Base-by-base conservation (phyloP, 2,329 filamentous ascomycete species). In the Diplodia mutila region DNA sequence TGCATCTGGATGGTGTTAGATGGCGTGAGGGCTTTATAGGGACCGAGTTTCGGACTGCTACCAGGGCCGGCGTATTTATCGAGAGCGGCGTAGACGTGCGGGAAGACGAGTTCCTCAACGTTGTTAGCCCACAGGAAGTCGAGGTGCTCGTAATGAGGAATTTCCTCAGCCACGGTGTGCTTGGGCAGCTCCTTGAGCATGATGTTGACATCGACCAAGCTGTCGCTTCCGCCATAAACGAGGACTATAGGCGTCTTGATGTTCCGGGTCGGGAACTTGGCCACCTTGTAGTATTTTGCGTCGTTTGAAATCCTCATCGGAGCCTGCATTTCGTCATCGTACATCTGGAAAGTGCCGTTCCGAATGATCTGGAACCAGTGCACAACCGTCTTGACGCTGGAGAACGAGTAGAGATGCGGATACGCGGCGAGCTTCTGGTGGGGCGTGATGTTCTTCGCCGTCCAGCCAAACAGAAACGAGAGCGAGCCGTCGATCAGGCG, bases 301-400 rank as follows among this genome's bases (percentile, higher is more conserved):
- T 86, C 86, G 4, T 89, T 89, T 25, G 86, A 87, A 46, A 94
- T 83, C 65, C 89, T 88, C 69, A 97, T 83, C 0, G 90, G 90
- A 32, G 90, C 90, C 67, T 93, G 91, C 0, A 95, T 87, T 73
- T 98, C 94, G 76, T 99, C 95, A 76, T 99, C 95, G 78, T 94
- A 98, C 92, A 99, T 97, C 79, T 99, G 95, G 79, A 99, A 98
- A 29, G 89, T 93, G 74, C 93, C 92, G 74, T 94, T 97, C 71
- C 95, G 90, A 74, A 99, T 99, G 76, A 99, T 97, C 77, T 99
- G 95, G 78, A 99, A 99, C 95, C 95, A 99, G 77, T 99, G 95
- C 0, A 99, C 95, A 9, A 99, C 93, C 23, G 90, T 94, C 80
- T 99, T 99, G 67, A 93, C 97, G 77, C 92, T 97, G 0, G 94